Evolutionary conservation across 306 rosid genomes (phyloP).

Genomic region (Gastrolobium bilobum): DNA sequence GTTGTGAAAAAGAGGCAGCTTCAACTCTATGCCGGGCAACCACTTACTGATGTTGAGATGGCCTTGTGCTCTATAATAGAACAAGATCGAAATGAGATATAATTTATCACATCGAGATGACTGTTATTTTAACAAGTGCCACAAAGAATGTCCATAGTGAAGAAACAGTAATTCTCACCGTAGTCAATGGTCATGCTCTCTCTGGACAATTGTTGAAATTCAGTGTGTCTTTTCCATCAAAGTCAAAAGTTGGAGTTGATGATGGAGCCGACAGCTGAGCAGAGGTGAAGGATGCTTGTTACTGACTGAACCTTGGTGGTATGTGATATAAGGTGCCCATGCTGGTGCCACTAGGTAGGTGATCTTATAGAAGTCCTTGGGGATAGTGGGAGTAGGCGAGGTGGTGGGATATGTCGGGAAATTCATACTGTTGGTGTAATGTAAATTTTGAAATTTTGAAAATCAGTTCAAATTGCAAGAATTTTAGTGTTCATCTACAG

Average conservation of each 20-base stretch:
- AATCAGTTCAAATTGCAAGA: background rate
- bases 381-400: constrained; percentile 13
- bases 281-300: constrained; percentile 35
- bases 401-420: background rate
- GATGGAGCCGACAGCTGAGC: constrained; percentile 33
- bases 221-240: constrained; percentile 8
- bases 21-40: constrained; percentile 88
- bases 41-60: constrained; percentile 82
- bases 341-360: background rate
- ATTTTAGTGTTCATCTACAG: background rate
- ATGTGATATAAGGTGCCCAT: background rate
- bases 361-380: background rate
- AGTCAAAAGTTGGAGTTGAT: constrained; percentile 26
- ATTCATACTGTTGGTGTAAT: background rate
- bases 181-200: background rate
- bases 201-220: background rate
- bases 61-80: constrained; percentile 69
- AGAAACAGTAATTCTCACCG: constrained; percentile 31
- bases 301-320: constrained; percentile 17
- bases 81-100: constrained; percentile 52
- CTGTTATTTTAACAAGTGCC: constrained; percentile 6
- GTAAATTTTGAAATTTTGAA: constrained; percentile 23
- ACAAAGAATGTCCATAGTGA: constrained; percentile 10
- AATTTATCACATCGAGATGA: constrained; percentile 17
- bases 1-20: constrained; percentile 86